Percentiles rank a stretch among this genome's conserved stretches.
phyloP scores from a whole-genome alignment of 306 rosid species.

The Rosa rugosa region DNA sequence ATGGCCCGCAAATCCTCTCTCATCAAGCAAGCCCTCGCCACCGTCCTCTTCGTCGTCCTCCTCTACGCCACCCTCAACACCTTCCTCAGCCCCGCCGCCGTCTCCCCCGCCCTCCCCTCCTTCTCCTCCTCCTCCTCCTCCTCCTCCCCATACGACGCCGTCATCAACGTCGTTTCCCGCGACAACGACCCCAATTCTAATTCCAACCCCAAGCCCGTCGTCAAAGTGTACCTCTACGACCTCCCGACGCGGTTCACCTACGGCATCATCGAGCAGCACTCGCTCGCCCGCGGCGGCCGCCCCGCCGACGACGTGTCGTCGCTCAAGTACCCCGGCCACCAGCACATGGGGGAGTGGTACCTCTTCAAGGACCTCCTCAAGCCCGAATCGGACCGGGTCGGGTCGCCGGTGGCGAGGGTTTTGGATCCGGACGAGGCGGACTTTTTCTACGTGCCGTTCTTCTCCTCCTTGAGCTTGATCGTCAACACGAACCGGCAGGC shows the following conservation, averaged over 20 bases:
- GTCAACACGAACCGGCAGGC: conserved; percentile 59
- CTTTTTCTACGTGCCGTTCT: conserved; percentile 75
- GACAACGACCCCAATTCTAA: neutral
- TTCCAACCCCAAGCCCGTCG: conserved; percentile 8
- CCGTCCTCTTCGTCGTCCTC: conserved; percentile 38
- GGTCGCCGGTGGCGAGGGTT: conserved; percentile 54
- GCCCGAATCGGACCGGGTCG: conserved; percentile 49
- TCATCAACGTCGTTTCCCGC: conserved; percentile 9
- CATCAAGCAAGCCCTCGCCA: conserved; percentile 55
- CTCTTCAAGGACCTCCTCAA: conserved; percentile 59
- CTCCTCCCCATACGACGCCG: conserved; percentile 30
- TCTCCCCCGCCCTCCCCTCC: conserved; percentile 34
- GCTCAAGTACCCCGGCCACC: conserved; percentile 88
- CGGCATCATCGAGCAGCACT: conserved; percentile 64
- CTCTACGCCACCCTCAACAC: conserved; percentile 50
- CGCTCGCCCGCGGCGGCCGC: conserved; percentile 68
- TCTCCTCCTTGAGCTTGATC: conserved; percentile 73
- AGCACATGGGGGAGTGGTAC: conserved; percentile 97
- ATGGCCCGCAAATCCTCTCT: conserved; percentile 60
- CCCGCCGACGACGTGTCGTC: conserved; percentile 18
- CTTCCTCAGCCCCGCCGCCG: conserved; percentile 46
- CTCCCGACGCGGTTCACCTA: conserved; percentile 69
- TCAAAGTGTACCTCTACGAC: conserved; percentile 61
- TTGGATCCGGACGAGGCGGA: conserved; percentile 90
- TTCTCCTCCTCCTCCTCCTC: conserved; percentile 15